Percentiles rank a stretch among this genome's conserved stretches.
phyloP scores from a whole-genome alignment of 1,284 basidiomycete species.

The Moniliella sp. region DNA sequence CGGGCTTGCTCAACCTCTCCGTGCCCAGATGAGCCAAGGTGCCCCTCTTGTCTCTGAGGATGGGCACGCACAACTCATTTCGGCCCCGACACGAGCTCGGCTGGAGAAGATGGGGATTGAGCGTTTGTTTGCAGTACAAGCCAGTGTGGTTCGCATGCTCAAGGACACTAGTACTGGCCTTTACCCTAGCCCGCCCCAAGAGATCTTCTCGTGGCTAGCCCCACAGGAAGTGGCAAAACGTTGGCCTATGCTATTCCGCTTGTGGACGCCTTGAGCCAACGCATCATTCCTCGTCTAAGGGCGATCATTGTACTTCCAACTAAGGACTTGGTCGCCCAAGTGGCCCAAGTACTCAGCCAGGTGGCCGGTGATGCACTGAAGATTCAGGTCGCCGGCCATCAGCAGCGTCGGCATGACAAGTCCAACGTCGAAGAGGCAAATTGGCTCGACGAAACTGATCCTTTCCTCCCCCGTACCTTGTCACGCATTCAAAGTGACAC shows the following conservation, averaged over 20 bases:
- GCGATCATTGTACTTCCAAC: constrained; percentile 82
- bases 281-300: constrained; percentile 43
- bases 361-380: constrained; percentile 53
- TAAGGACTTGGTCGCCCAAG: constrained; percentile 77
- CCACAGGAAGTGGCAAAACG: constrained; percentile 90
- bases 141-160: constrained; percentile 55
- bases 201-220: constrained; percentile 87
- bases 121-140: constrained; percentile 47
- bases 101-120: constrained; percentile 11
- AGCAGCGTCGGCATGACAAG: background rate
- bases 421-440: background rate
- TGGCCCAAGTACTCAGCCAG: constrained; percentile 68
- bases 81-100: constrained; percentile 1
- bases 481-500: constrained; percentile 40
- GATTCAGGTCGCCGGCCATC: constrained; percentile 5
- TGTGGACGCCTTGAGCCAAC: constrained; percentile 41
- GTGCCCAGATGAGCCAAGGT: background rate
- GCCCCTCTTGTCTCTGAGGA: background rate
- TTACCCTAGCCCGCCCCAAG: too few relatives aligned
- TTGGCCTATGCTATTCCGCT: constrained; percentile 80
- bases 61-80: constrained; percentile 1
- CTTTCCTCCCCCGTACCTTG: background rate
- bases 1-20: too few relatives aligned
- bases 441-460: background rate
- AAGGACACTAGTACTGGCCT: too few relatives aligned